Base-by-base conservation (phyloP, 805 yeast species). In the Tetrapisispora taiwanensis region DNA sequence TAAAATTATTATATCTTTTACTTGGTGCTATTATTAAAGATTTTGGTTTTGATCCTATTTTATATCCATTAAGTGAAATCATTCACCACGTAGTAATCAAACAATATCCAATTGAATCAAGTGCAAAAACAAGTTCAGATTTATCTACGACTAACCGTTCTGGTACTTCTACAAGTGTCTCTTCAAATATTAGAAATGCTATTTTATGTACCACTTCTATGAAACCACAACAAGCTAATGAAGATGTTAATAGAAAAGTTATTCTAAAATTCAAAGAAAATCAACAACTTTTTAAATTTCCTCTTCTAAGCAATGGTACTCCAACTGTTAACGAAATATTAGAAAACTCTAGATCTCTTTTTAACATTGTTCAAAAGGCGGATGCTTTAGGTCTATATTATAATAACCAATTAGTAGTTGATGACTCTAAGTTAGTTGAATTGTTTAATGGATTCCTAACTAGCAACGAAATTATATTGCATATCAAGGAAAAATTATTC, bases 251-350 rank as follows among this genome's bases (percentile, higher is more conserved):
- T 49, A 58, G 68, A 33, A 65, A 68, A 3, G 76, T 75, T 3
- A 53, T 65, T 5, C 62, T 84, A 20, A 70, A 68, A 46, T 84
- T 76, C 55, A 71, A 75, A 13, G 67, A 73, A 7, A 72, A 75
- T 30, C 68, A 67, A 24, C 72, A 88, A 43, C 74, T 79, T 37
- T 82, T 89, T 55, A 73, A 76, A 3, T 89, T 74, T 60, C 76
- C 84, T 13, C 71, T 78, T 4, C 62, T 70, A 39, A 75, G 78
- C 49, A 76, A 82, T 37, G 82, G 95, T 0, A 82, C 94, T 7
- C 97, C 97, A 2, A 81, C 92, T 0, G 66, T 80, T 33, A 55
- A 72, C 26, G 97, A 89, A 62, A 64, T 89, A n/a, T 53, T 87
- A 12, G 84, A 83, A 45, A 88, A 87, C 58, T 87, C 86, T 14